phyloP scores from a whole-genome alignment of 169 alveolate species.

The Plasmodium gaboni region DNA sequence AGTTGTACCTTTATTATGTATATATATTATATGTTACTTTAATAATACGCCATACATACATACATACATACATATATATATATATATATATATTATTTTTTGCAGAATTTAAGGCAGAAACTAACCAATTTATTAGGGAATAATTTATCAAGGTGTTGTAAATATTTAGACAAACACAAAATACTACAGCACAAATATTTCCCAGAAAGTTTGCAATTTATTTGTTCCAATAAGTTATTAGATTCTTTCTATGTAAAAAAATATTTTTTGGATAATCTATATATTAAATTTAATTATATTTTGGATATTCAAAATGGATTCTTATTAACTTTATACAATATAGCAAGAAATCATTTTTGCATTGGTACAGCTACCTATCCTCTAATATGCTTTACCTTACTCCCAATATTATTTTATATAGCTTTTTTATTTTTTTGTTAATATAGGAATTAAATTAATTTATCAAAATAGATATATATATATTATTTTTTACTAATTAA shows the following conservation, averaged over 20 bases:
- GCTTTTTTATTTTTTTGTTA: constrained; percentile 55
- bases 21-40: no score
- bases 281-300: constrained; percentile 53
- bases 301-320: constrained; percentile 28
- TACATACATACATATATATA: background rate
- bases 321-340: constrained; percentile 50
- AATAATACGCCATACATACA: no score
- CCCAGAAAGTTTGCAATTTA: constrained; percentile 59
- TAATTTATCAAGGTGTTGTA: constrained; percentile 7
- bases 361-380: constrained; percentile 67
- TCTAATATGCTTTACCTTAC: constrained; percentile 55
- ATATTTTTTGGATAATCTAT: constrained; percentile 52
- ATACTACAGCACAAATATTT: constrained; percentile 18
- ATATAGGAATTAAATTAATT: no score
- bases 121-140: constrained; percentile 11
- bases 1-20: no score
- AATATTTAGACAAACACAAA: constrained; percentile 14
- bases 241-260: constrained; percentile 32
- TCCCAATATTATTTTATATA: constrained; percentile 64
- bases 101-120: constrained; percentile 30
- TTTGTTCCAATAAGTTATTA: constrained; percentile 66
- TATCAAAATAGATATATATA: background rate
- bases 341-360: constrained; percentile 70
- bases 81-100: background rate
- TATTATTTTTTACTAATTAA: background rate